phyloP scores from a whole-genome alignment of 2,329 filamentous ascomycete genomes.

The Phyllachora maydis region DNA sequence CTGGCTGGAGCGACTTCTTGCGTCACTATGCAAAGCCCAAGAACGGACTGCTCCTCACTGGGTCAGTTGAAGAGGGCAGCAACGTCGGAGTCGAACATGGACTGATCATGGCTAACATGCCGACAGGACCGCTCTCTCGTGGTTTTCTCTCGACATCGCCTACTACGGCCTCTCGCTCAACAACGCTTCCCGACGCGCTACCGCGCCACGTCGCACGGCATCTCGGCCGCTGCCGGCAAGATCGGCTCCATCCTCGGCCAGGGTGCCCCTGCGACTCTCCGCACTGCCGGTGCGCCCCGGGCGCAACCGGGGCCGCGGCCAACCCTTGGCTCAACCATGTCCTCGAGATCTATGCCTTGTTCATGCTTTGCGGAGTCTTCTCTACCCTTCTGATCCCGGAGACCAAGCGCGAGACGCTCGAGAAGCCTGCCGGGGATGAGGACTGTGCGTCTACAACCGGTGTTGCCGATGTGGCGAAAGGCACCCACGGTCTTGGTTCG shows the following conservation, averaged over 20 bases:
- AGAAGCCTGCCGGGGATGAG: slow-evolving; percentile 25
- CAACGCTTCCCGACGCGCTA: slow-evolving; percentile 41
- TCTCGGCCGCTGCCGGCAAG: slow-evolving; percentile 32
- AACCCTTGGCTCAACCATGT: slow-evolving; percentile 58
- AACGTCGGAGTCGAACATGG: neutral
- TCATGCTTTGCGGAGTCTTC: slow-evolving; percentile 55
- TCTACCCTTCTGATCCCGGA: slow-evolving; percentile 53
- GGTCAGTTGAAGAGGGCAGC: no score
- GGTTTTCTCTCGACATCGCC: slow-evolving; percentile 51
- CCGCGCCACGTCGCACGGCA: slow-evolving; percentile 34
- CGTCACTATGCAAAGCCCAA: slow-evolving; percentile 50
- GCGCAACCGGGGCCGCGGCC: no score
- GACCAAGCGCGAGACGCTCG: slow-evolving; percentile 55
- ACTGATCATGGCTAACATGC: slow-evolving; percentile 9
- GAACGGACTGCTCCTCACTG: slow-evolving; percentile 39
- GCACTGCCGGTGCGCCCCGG: slow-evolving; percentile 21
- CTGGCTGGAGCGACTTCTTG: slow-evolving; percentile 51
- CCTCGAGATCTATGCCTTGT: slow-evolving; percentile 52
- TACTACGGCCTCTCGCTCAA: slow-evolving; percentile 56
- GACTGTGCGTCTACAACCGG: slow-evolving; percentile 1
- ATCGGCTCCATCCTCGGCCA: slow-evolving; percentile 35
- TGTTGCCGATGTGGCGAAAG: neutral
- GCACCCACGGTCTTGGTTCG: neutral
- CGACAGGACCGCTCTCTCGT: slow-evolving; percentile 70
- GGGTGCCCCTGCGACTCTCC: slow-evolving; percentile 33